Evolutionary conservation across 257 asterid genomes (phyloP).

Genomic region (Solanum gracilifrons): DNA sequence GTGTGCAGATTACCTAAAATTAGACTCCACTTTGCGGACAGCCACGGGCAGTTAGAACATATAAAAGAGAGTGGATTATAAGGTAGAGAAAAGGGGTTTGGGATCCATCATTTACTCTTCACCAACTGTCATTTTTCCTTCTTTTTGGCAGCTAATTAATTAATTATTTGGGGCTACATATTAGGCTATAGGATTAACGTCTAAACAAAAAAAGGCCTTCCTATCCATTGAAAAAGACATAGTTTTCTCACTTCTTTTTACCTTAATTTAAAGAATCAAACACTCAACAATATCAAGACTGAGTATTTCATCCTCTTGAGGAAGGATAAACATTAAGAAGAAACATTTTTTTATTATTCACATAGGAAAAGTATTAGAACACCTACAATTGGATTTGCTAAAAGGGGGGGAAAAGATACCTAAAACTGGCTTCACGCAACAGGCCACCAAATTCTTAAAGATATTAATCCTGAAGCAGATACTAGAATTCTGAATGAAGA

Average conservation of each 20-base stretch:
- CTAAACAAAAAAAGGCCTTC: not conserved
- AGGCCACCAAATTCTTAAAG: conserved; percentile 3
- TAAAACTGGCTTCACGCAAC: conserved; percentile 7
- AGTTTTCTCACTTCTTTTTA: not conserved
- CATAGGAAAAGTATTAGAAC: not conserved
- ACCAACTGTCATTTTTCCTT: not conserved
- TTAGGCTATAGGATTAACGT: not conserved
- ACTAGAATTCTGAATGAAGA: not conserved
- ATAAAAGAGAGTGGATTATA: not conserved
- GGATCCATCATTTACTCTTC: not conserved
- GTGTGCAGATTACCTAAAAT: not conserved
- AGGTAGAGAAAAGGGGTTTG: not conserved
- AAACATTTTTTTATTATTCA: not conserved
- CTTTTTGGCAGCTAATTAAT: not conserved
- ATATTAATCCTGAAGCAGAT: conserved; percentile 3
- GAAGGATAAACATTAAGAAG: not conserved
- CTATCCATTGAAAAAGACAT: not conserved
- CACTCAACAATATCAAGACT: not conserved
- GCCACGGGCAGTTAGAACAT: not conserved
- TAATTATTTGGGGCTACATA: not conserved
- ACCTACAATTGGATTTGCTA: not conserved
- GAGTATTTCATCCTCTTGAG: not conserved
- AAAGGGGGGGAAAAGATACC: not conserved
- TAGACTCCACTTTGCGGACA: not conserved
- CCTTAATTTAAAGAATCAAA: not conserved